These are phyloP conservation scores for Candida berthetii DNA, from an alignment of 805 yeast genomes.

Conservation along the genomic window DNA sequence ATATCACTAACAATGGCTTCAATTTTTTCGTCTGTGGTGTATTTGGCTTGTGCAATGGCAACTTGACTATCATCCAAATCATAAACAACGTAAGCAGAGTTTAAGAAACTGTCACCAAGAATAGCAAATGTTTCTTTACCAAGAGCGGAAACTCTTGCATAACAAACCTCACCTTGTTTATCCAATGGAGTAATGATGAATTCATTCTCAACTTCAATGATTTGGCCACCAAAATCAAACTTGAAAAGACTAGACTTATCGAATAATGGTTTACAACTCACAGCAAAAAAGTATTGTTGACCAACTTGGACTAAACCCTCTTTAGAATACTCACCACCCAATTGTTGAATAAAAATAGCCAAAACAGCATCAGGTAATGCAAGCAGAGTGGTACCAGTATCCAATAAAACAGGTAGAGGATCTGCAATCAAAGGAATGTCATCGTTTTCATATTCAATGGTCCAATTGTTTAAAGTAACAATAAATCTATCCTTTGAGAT, in stretches of 20 bases:
- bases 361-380: constrained; percentile 33
- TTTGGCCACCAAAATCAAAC: not conserved
- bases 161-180: constrained; percentile 8
- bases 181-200: constrained; percentile 10
- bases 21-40: no score
- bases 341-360: constrained; percentile 19
- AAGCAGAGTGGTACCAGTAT: constrained; percentile 53
- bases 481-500: constrained; percentile 29
- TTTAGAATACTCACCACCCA: constrained; percentile 24
- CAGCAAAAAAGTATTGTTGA: not conserved
- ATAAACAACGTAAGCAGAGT: constrained; percentile 28
- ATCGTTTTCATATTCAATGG: constrained; percentile 6
- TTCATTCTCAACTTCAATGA: not conserved
- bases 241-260: not conserved
- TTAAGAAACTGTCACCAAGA: constrained; percentile 62
- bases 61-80: no score
- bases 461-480: constrained; percentile 10
- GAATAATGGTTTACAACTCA: not conserved
- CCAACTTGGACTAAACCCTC: not conserved
- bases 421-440: constrained; percentile 7
- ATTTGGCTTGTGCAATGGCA: no score
- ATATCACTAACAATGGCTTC: no score
- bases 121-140: constrained; percentile 27
- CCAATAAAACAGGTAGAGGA: constrained; percentile 35
- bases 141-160: constrained; percentile 16